Evolutionary conservation across 352 stramenopile species (phyloP).

Genomic region (Plasmopara viticola): DNA sequence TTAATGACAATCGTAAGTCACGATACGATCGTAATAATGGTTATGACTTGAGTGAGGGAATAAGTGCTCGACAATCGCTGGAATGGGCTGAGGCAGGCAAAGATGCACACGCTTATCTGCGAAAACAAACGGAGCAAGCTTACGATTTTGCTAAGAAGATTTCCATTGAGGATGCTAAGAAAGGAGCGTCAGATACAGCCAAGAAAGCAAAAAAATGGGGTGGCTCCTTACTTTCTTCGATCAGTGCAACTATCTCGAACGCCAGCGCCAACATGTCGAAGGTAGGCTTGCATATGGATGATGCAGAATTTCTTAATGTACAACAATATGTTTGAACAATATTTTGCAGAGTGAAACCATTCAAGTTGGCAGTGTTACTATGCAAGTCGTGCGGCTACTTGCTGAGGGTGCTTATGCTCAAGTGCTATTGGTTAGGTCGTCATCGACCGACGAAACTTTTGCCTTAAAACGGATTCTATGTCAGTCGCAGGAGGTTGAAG

Average conservation of each 20-base stretch:
- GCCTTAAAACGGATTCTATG: constrained; percentile 79
- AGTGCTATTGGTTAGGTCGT: constrained; percentile 74
- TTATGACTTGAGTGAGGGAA: constrained; percentile 23
- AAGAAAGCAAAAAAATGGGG: constrained; percentile 87
- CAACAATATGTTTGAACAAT: background rate
- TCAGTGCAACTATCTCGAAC: constrained; percentile 69
- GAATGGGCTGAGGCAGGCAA: constrained; percentile 39
- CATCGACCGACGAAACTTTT: constrained; percentile 60
- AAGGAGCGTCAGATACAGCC: constrained; percentile 70
- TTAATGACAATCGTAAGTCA: constrained; percentile 10
- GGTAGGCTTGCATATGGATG: constrained; percentile 17
- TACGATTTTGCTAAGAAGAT: constrained; percentile 88
- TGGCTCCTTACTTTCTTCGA: constrained; percentile 68
- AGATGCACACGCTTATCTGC: constrained; percentile 55
- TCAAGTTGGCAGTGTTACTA: constrained; percentile 57
- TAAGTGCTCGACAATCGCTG: constrained; percentile 11
- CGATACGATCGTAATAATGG: constrained; percentile 21
- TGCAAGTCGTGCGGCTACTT: constrained; percentile 63
- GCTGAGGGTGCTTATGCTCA: constrained; percentile 75
- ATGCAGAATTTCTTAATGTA: background rate
- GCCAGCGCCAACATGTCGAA: constrained; percentile 49
- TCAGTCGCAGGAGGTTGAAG: constrained; percentile 75
- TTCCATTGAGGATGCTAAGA: constrained; percentile 82
- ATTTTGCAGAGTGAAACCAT: constrained; percentile 59
- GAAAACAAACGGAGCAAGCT: constrained; percentile 79